Evolutionary conservation across 2,329 filamentous ascomycete species (phyloP), one percentile per base, ranked within the genome.

Genomic region (Iodosphaeria phyllophila): DNA sequence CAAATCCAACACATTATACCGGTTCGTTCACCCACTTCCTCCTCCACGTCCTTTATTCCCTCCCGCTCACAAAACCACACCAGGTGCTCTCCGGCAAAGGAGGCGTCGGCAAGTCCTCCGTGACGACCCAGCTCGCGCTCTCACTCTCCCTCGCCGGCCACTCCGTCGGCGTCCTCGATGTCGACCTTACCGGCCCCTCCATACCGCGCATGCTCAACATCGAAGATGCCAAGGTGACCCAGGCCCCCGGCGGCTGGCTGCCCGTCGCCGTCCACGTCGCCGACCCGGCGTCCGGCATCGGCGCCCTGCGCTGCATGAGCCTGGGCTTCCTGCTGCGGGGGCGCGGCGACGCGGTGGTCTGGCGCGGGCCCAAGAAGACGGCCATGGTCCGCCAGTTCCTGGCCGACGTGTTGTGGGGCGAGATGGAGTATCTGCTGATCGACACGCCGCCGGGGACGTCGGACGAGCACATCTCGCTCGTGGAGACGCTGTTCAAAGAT

Each of bases 371-470:
- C 3, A 98, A 98, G 54, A 98, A 98, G 56, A 98, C 89, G 4
- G 89, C 89, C 25, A 98, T 98, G 89, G 82, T 98, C 30, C 72
- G 84, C 20, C 89, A 98, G 48, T 98, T 98, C 44, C 59, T 98
- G 15, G 76, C 78, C 1, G 84, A 93, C 42, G 84, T 93, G 4
- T 61, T 80, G 16, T 95, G 89, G 89, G 65, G 69, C 27, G 65
- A 74, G 13, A 68, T 80, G n/a, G 86, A 95, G 46, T 95, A 80
- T 43, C 61, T 98, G 1, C 65, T 98, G 30, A 80, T 98, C 42
- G 89, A 98, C 49, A 98, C 89, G 3, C 89, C 89, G 8, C 89
- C 89, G 0, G 89, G 89, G 3, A 98, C 89, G 3, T 89, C 78
- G 31, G 89, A 98, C 50, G 89, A 98, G 51, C 89, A 95, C 46